Evolutionary conservation across 768 basidiomycete species (phyloP).

Genomic region (Lepiota venenata): DNA sequence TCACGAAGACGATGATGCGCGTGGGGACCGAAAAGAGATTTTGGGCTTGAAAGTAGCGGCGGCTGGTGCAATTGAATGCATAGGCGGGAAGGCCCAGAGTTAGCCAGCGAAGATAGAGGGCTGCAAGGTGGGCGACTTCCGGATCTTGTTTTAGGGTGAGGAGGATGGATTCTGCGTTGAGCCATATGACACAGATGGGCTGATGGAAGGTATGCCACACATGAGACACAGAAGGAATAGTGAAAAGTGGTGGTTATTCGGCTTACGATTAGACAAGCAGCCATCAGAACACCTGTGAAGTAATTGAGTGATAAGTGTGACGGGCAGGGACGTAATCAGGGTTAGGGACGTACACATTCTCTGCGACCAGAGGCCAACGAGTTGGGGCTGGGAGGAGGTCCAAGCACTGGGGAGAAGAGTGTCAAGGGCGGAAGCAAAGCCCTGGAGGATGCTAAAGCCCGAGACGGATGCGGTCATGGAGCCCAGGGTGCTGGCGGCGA

Average conservation of each 20-base stretch:
- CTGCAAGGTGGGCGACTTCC: slow-evolving; percentile 77
- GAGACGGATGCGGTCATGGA: slow-evolving; percentile 75
- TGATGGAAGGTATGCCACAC: slow-evolving; percentile 32
- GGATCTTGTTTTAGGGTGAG: slow-evolving; percentile 77
- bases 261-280: slow-evolving; percentile 56
- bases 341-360: slow-evolving; percentile 69
- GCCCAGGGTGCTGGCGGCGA: slow-evolving; percentile 78
- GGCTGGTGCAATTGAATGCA: slow-evolving; percentile 48
- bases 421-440: slow-evolving; percentile 83
- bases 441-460: slow-evolving; percentile 78
- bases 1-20: slow-evolving; percentile 74
- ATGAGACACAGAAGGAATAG: slow-evolving; percentile 5
- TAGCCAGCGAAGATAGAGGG: slow-evolving; percentile 72
- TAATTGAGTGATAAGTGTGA: background rate
- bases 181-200: slow-evolving; percentile 71
- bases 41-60: slow-evolving; percentile 61
- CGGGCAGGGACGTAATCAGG: slow-evolving; percentile 5
- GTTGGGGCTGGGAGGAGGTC: slow-evolving; percentile 81
- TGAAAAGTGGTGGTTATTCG: slow-evolving; percentile 9
- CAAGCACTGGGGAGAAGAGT: slow-evolving; percentile 93
- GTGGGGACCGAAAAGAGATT: slow-evolving; percentile 85
- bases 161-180: slow-evolving; percentile 77
- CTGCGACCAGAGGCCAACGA: slow-evolving; percentile 90
- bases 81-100: slow-evolving; percentile 75
- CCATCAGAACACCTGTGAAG: slow-evolving; percentile 57